Evolutionary conservation across 495 filamentous ascomycete species (phyloP).

Genomic region (Achaetomiella virescens): DNA sequence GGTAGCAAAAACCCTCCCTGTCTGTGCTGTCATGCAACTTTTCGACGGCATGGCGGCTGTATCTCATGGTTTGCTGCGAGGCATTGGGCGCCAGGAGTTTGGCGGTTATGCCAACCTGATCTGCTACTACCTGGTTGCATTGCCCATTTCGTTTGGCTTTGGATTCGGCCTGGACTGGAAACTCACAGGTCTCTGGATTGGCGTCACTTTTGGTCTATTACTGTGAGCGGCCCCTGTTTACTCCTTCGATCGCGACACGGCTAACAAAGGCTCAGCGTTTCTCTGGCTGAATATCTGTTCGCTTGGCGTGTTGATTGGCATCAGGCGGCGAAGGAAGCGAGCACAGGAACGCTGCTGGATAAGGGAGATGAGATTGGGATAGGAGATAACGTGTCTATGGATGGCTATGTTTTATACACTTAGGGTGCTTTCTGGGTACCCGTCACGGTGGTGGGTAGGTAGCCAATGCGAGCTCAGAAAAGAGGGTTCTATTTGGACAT

Average conservation of each 20-base stretch:
- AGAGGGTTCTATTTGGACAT: neutral
- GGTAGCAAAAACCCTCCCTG: slow-evolving; percentile 64
- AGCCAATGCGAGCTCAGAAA: neutral
- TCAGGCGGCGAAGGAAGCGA: slow-evolving; percentile 64
- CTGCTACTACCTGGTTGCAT: slow-evolving; percentile 76
- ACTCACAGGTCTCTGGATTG: slow-evolving; percentile 72
- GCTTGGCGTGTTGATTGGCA: slow-evolving; percentile 65
- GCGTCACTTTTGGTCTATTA: slow-evolving; percentile 63
- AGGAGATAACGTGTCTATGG: neutral
- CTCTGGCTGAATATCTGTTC: slow-evolving; percentile 59
- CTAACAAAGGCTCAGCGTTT: slow-evolving; percentile 42
- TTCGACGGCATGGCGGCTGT: slow-evolving; percentile 74
- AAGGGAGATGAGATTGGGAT: slow-evolving; percentile 12
- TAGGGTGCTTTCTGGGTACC: no score
- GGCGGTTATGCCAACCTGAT: slow-evolving; percentile 82
- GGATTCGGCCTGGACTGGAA: slow-evolving; percentile 69
- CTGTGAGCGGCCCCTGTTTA: slow-evolving; percentile 37
- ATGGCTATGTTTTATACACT: no score
- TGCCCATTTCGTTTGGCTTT: slow-evolving; percentile 75
- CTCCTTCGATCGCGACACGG: neutral
- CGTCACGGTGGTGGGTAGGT: neutral
- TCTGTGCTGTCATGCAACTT: slow-evolving; percentile 81
- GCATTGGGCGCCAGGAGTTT: slow-evolving; percentile 77
- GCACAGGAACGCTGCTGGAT: slow-evolving; percentile 56
- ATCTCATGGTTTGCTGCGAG: slow-evolving; percentile 77